Percentiles rank a stretch among this genome's conserved stretches.
Evolutionary conservation across 768 basidiomycete species (phyloP).

Genomic region (Rhizopogon roseolus): DNA sequence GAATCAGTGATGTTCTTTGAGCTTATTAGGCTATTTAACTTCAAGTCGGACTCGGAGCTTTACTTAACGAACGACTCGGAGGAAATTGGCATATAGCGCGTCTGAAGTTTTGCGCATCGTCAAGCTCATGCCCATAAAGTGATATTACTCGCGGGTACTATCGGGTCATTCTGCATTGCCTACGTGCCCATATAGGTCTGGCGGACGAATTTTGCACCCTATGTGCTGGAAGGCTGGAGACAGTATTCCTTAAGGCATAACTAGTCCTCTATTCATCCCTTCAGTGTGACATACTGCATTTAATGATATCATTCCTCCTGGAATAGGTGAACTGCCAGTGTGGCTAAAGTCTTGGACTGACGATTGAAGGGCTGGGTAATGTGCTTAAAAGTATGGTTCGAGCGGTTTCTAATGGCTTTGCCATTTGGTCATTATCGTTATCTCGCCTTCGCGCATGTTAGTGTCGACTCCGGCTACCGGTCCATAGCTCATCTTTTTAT

Average conservation of each 20-base stretch:
- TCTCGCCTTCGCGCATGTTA: slow-evolving; percentile 21
- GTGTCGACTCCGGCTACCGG: slow-evolving; percentile 95
- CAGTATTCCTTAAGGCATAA: slow-evolving; percentile 55
- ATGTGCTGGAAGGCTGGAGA: slow-evolving; percentile 86
- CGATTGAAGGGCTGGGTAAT: slow-evolving; percentile 52
- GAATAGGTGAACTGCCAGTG: slow-evolving; percentile 19
- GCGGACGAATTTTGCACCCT: slow-evolving; percentile 80
- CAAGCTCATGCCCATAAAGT: slow-evolving; percentile 31
- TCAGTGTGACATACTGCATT: slow-evolving; percentile 48
- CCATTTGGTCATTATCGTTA: neutral
- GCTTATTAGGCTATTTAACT: neutral
- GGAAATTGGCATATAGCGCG: slow-evolving; percentile 82
- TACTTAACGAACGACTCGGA: too few species aligned
- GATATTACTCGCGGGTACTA: slow-evolving; percentile 79
- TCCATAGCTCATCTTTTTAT: slow-evolving; percentile 95
- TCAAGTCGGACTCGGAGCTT: too few species aligned
- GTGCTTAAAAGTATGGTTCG: slow-evolving; percentile 72
- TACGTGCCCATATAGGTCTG: neutral
- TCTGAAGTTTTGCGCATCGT: neutral
- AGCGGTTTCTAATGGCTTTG: too few species aligned
- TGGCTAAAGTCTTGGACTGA: too few species aligned
- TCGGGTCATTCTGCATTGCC: slow-evolving; percentile 45
- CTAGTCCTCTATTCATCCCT: neutral
- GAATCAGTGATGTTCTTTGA: too few species aligned
- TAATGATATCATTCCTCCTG: slow-evolving; percentile 67